These are phyloP conservation scores for Lachancea mirantina DNA, from an alignment of 805 yeast genomes.

Conservation along the genomic window DNA sequence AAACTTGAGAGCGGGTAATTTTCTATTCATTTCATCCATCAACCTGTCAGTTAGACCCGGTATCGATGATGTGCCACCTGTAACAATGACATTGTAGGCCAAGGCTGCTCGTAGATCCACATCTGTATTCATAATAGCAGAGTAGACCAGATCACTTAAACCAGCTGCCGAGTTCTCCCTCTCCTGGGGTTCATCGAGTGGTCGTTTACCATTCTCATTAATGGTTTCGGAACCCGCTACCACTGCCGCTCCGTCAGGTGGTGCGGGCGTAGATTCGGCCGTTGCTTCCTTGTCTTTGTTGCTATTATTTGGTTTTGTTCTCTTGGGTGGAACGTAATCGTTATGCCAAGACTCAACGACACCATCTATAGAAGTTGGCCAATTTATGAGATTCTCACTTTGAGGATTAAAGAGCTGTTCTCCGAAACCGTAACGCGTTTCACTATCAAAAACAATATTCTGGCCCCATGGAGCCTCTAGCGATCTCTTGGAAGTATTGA, in stretches of 20 bases:
- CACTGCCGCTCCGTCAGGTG: constrained; percentile 16
- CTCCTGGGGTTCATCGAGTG: constrained; percentile 15
- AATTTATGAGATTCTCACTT: constrained; percentile 33
- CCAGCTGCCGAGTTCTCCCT: constrained; percentile 34
- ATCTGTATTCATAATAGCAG: constrained; percentile 52
- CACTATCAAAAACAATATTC: constrained; percentile 49
- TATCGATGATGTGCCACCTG: constrained; percentile 75
- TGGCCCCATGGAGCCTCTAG: constrained; percentile 79
- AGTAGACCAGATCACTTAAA: constrained; percentile 53
- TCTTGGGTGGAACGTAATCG: constrained; percentile 68
- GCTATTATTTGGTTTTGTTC: constrained; percentile 35
- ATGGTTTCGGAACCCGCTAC: constrained; percentile 11
- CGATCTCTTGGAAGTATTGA: constrained; percentile 33
- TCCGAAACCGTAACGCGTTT: constrained; percentile 51
- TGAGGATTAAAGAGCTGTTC: constrained; percentile 69
- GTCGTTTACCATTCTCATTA: constrained; percentile 27
- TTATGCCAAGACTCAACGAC: constrained; percentile 46
- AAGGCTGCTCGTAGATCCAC: constrained; percentile 77
- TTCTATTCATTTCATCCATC: constrained; percentile 56
- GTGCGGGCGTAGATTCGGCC: constrained; percentile 23
- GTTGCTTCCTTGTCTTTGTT: constrained; percentile 29
- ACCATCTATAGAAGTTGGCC: constrained; percentile 43
- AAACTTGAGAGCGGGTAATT: constrained; percentile 79
- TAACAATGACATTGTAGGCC: constrained; percentile 81
- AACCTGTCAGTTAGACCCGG: constrained; percentile 79